phyloP scores from a whole-genome alignment of 208 protist species.

The Trypanosoma melophagium region DNA sequence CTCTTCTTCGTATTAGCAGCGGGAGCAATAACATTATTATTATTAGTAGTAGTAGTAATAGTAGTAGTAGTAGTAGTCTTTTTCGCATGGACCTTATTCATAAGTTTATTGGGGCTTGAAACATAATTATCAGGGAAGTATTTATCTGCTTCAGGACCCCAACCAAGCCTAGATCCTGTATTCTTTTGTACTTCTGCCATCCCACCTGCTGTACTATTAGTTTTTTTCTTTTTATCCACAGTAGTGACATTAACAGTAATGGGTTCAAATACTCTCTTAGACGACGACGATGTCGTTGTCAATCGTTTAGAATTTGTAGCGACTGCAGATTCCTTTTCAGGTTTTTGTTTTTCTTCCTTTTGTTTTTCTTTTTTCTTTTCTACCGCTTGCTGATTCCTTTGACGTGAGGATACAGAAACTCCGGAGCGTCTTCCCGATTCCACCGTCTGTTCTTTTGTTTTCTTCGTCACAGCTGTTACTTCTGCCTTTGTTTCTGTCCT shows the following conservation, averaged over 20 bases:
- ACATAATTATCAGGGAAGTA: slow-evolving; percentile 75
- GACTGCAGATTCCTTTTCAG: neutral
- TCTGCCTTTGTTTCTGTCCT: neutral
- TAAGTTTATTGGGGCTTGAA: slow-evolving; percentile 53
- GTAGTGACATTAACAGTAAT: too few relatives aligned
- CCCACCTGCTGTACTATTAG: neutral
- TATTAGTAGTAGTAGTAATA: neutral
- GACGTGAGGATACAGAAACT: too few relatives aligned
- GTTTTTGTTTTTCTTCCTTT: neutral
- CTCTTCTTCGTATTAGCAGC: neutral
- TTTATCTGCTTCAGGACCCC: slow-evolving; percentile 73
- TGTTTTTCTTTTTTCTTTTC: neutral
- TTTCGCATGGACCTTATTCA: slow-evolving; percentile 5
- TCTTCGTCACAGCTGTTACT: neutral
- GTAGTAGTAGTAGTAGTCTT: neutral
- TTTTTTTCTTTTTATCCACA: neutral
- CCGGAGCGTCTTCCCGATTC: too few relatives aligned
- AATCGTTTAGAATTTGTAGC: neutral
- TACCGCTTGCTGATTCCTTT: neutral
- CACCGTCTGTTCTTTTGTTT: neutral
- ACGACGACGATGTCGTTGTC: slow-evolving; percentile 11
- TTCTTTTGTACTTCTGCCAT: slow-evolving; percentile 3
- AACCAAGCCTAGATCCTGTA: slow-evolving; percentile 33
- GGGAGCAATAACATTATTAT: neutral
- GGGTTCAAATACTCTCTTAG: neutral